These are phyloP conservation scores for Lepraria neglecta DNA, from an alignment of 495 filamentous ascomycete species.

Conservation along the genomic window DNA sequence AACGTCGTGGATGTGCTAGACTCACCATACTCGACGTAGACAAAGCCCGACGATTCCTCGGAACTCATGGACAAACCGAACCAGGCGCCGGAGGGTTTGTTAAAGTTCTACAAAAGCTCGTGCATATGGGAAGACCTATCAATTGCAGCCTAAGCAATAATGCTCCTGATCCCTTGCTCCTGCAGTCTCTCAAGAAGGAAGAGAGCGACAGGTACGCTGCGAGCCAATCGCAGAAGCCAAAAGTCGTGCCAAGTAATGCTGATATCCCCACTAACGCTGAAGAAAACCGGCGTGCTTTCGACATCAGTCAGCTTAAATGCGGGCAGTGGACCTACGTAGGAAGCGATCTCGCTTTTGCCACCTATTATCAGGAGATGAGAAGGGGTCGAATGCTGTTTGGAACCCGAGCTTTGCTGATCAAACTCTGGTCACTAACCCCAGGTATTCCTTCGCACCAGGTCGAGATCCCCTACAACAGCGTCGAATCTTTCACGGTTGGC, in stretches of 20 bases:
- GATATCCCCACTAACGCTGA: background rate
- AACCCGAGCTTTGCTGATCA: slow-evolving; percentile 33
- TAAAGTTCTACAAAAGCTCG: slow-evolving; percentile 31
- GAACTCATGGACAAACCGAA: slow-evolving; percentile 28
- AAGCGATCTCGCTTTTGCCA: slow-evolving; percentile 38
- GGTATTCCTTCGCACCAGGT: slow-evolving; percentile 25
- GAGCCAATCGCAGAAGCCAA: slow-evolving; percentile 17
- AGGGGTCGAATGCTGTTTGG: slow-evolving; percentile 42
- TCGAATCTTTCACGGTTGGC: slow-evolving; percentile 36
- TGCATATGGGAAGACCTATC: slow-evolving; percentile 34
- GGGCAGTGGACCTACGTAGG: slow-evolving; percentile 45
- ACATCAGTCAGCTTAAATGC: slow-evolving; percentile 36
- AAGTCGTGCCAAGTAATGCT: slow-evolving; percentile 8
- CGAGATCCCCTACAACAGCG: slow-evolving; percentile 36
- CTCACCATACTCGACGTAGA: slow-evolving; percentile 34
- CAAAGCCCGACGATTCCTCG: slow-evolving; percentile 35
- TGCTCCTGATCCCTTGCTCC: slow-evolving; percentile 32
- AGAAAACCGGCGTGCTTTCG: slow-evolving; percentile 11
- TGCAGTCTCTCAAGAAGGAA: slow-evolving; percentile 39
- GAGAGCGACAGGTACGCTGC: slow-evolving; percentile 15
- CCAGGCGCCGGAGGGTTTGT: slow-evolving; percentile 16
- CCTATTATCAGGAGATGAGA: slow-evolving; percentile 37
- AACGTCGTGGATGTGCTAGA: slow-evolving; percentile 30
- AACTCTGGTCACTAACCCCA: background rate
- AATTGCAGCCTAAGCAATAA: slow-evolving; percentile 42